Evolutionary conservation across 768 basidiomycete species (phyloP).

Genomic region (Phanerochaete sordida): DNA sequence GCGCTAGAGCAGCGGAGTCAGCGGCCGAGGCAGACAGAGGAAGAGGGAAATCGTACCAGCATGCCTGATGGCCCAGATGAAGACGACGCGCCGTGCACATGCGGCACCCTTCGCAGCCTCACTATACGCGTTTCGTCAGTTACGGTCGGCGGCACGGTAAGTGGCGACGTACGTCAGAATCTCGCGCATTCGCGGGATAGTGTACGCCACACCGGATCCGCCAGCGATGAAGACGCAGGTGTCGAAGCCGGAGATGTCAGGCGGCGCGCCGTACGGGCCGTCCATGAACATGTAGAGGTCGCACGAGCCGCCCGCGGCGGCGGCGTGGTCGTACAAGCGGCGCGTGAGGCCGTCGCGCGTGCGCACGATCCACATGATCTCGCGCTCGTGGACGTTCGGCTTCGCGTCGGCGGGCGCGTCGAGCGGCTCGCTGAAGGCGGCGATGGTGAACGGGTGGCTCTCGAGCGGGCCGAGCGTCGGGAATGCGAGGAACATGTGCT

Average conservation of each 20-base stretch:
- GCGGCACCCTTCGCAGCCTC: slow-evolving; percentile 16
- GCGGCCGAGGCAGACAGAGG: neutral
- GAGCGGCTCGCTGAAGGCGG: slow-evolving; percentile 32
- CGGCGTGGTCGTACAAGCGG: slow-evolving; percentile 18
- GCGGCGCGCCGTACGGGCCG: slow-evolving; percentile 37
- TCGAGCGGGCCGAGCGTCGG: slow-evolving; percentile 45
- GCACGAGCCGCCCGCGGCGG: slow-evolving; percentile 17
- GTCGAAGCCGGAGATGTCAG: slow-evolving; percentile 28
- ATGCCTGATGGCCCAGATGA: slow-evolving; percentile 29
- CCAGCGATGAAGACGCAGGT: slow-evolving; percentile 38
- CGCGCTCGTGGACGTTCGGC: slow-evolving; percentile 22
- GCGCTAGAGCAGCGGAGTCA: slow-evolving; percentile 10
- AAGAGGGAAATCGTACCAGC: slow-evolving; percentile 13
- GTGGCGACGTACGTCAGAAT: slow-evolving; percentile 25
- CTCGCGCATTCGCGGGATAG: slow-evolving; percentile 27
- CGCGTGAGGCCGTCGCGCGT: slow-evolving; percentile 49
- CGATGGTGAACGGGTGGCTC: slow-evolving; percentile 49
- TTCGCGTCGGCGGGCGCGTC: neutral
- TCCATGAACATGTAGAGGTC: slow-evolving; percentile 32
- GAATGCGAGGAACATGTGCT: slow-evolving; percentile 45
- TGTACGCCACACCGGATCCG: slow-evolving; percentile 32
- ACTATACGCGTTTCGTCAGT: slow-evolving; percentile 8
- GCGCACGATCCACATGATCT: slow-evolving; percentile 49
- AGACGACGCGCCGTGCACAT: slow-evolving; percentile 23
- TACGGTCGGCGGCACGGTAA: too few species aligned